Conservation (phyloP, 31 red algal species). For the Endocladia muricata region DNA sequence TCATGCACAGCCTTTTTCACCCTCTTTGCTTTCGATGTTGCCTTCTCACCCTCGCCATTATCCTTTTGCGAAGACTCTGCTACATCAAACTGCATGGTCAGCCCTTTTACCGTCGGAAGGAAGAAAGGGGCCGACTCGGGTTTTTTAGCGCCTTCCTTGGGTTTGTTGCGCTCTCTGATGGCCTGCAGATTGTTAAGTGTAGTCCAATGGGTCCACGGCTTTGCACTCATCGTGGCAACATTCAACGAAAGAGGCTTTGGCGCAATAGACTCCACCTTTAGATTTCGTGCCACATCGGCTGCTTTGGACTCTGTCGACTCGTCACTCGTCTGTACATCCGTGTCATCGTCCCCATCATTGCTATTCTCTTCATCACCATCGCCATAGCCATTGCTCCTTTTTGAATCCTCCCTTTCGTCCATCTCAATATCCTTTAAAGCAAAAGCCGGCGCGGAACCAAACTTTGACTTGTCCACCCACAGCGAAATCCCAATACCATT, state of each 20-base stretch:
- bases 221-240: slow-evolving; percentile 59
- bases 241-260: slow-evolving; percentile 25
- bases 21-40: neutral
- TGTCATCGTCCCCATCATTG: slow-evolving; percentile 4
- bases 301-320: neutral
- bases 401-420: neutral
- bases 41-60: neutral
- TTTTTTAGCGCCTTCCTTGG: slow-evolving; percentile 61
- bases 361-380: slow-evolving; percentile 11
- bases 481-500: slow-evolving; percentile 71
- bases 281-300: neutral
- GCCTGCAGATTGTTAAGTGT: slow-evolving; percentile 70
- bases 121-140: slow-evolving; percentile 72
- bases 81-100: slow-evolving; percentile 58
- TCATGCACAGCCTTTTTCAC: neutral
- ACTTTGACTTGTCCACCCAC: slow-evolving; percentile 72
- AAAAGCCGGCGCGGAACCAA: neutral
- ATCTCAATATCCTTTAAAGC: neutral
- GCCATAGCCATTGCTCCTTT: neutral
- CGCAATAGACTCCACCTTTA: neutral
- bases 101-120: slow-evolving; percentile 58
- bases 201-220: slow-evolving; percentile 70
- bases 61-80: neutral
- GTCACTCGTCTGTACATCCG: neutral
- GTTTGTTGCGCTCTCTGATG: slow-evolving; percentile 81